phyloP scores from a whole-genome alignment of 1,284 basidiomycete species.

The Puccinia hordei region DNA sequence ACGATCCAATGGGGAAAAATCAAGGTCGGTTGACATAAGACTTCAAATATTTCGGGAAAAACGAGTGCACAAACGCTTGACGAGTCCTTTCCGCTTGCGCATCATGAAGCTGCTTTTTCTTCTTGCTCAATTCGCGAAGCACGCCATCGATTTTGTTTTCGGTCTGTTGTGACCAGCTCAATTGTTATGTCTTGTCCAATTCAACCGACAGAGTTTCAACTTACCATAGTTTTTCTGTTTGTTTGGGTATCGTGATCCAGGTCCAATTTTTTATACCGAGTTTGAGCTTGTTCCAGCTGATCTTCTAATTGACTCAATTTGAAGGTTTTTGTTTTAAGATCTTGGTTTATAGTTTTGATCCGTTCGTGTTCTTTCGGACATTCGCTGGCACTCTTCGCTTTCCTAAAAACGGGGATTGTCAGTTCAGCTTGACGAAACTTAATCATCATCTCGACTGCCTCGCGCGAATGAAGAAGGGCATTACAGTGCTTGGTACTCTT shows the following conservation, averaged over 20 bases:
- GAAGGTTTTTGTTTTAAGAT: constrained; percentile 21
- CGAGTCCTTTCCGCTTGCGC: constrained; percentile 73
- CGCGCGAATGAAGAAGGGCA: constrained; percentile 58
- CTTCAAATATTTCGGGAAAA: not conserved
- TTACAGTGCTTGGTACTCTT: constrained; percentile 82
- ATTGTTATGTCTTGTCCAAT: not conserved
- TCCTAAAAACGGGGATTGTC: constrained; percentile 60
- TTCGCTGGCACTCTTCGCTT: constrained; percentile 73
- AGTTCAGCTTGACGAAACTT: not conserved
- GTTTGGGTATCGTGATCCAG: constrained; percentile 40
- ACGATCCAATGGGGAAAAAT: not conserved
- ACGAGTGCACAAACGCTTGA: constrained; percentile 65
- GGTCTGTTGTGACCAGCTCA: not conserved
- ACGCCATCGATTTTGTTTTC: constrained; percentile 59
- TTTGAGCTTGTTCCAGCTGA: constrained; percentile 42
- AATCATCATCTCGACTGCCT: no score
- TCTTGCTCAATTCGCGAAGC: constrained; percentile 65
- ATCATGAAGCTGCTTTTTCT: constrained; percentile 73
- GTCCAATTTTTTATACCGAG: constrained; percentile 38
- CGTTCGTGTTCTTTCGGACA: constrained; percentile 85
- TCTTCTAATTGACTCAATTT: constrained; percentile 41
- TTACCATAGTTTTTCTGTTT: constrained; percentile 42
- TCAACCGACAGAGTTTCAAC: not conserved
- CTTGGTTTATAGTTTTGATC: constrained; percentile 74
- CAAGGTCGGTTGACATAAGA: not conserved